Evolutionary conservation across 1,284 basidiomycete genomes (phyloP).

Genomic region (Papiliotrema nemorosa): DNA sequence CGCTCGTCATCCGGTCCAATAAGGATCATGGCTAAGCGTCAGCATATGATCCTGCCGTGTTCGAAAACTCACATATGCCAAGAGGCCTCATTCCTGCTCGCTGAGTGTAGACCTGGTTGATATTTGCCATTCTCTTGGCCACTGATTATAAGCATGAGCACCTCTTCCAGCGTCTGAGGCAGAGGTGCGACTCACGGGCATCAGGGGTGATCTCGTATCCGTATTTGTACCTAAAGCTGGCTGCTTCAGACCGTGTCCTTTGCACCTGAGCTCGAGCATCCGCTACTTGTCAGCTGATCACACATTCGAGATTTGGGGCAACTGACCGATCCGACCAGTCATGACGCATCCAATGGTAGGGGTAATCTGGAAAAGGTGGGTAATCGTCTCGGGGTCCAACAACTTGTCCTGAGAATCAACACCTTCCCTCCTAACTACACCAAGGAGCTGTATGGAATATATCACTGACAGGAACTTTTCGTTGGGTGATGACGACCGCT

Average conservation of each 20-base stretch:
- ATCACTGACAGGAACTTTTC: constrained; percentile 83
- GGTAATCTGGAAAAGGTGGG: constrained; percentile 94
- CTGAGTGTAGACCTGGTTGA: constrained; percentile 99
- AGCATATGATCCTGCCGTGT: not conserved
- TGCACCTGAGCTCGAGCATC: constrained; percentile 89
- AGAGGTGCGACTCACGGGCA: constrained; percentile 52
- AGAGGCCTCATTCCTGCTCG: constrained; percentile 95
- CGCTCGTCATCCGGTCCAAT: constrained; percentile 86
- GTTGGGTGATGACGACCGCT: constrained; percentile 92
- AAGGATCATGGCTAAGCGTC: constrained; percentile 78
- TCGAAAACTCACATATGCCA: constrained; percentile 71
- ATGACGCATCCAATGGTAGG: constrained; percentile 96
- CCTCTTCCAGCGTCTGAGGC: not conserved
- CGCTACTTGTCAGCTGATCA: constrained; percentile 55
- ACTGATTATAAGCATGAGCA: constrained; percentile 47
- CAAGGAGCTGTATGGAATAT: not conserved
- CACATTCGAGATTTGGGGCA: not conserved
- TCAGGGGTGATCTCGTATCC: constrained; percentile 98
- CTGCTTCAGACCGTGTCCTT: constrained; percentile 85
- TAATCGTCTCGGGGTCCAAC: constrained; percentile 89
- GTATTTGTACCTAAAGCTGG: constrained; percentile 93
- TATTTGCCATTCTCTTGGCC: constrained; percentile 90
- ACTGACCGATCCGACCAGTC: constrained; percentile 86
- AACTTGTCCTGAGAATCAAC: constrained; percentile 77
- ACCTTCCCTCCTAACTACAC: not conserved